Evolutionary conservation across 2,329 filamentous ascomycete species (phyloP), one percentile per base, ranked within the genome.

Genomic region (Sclerotinia minor): DNA sequence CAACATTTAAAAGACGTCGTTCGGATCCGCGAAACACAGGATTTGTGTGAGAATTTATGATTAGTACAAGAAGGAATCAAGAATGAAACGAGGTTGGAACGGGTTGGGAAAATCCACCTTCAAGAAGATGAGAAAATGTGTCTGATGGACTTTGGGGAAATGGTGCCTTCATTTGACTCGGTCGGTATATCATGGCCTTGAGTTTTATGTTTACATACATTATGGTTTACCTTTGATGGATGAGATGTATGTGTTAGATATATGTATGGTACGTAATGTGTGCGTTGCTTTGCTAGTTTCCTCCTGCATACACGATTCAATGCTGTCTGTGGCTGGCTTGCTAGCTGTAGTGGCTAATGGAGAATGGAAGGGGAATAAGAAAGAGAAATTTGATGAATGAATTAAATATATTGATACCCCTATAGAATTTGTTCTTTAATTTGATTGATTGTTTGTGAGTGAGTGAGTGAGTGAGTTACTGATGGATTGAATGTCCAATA

Each of bases 401-500:
- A 54, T 26, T 29, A 44, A 58, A 58, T 44, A 44, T 52, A 52
- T 58, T 58, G 55, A 58, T 58, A 58, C 55, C 55, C 54, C 35
- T 15, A 24, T 29, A 44, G 29, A 7, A 35, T 13, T 54, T 3
- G 52, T 54, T 15, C 9, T 17, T 19, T 35, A 35, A 5, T 35
- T 54, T 9, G 29, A 11, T 32, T n/a, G 9, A 4, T 35, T 3
- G 19, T 1, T 32, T 7, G 32, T 32, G 2, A 4, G 32, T 32
- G 32, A 32, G 5, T 32, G 32, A 32, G 32, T 32, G 32, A 32
- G 5, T 32, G 32, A 32, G 1, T 32, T 4, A 32, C 5, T 32
- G 32, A 32, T 32, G 5, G 3, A 32, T 32, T 32, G 32, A 32
- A 32, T 32, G 32, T 32, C 32, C 7, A 32, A 32, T 6, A 6